Evolutionary conservation across 2,329 filamentous ascomycete genomes (phyloP), one percentile per base, ranked within the genome.

Genomic region (Fusarium austroafricanum): DNA sequence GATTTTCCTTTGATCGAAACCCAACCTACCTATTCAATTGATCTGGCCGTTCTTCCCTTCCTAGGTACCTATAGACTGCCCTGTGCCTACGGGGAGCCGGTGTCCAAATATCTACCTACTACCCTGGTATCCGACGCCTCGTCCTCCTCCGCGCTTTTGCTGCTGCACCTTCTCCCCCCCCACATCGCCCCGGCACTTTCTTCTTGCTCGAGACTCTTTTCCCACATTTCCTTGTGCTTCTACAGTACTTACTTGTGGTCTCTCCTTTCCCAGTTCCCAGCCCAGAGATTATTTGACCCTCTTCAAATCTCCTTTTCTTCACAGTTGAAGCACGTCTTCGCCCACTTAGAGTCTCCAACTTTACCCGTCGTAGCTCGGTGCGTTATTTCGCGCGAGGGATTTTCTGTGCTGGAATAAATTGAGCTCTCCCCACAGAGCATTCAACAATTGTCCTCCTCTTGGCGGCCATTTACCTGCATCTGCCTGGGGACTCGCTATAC

Each of bases 101-200:
- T 29, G 11, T 52, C 38, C 45, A 21, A 52, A 20, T 44, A 43
- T 20, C 8, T 5, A 8, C n/a, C n/a, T n/a, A 23, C 33, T 40
- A 52, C 54, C 58, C 59, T 61, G 35, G 54, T 39, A 53, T 46
- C 26, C 49, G 43, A 47, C 29, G 53, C 45, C 28, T 55, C 42
- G 21, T 42, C 57, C 42, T 49, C 55, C 21, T 51, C 52, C 49
- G 44, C 33, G 33, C 33, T 17, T n/a, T 10, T 35, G 7, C 15
- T 9, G 17, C 40, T 50, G 37, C 61, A 50, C 43, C 18, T 21
- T 11, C 33, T 21, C n/a, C n/a, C 50, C 60, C 67, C 65, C 64
- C 68, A 70, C 68, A 63, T 63, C 51, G 56, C 54, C 56, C 55
- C 64, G 60, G 67, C 56, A 70, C 67, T 70, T 59, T 63, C 53